Base-by-base conservation (phyloP, 2,329 filamentous ascomycete species). In the Diplodia mutila region DNA sequence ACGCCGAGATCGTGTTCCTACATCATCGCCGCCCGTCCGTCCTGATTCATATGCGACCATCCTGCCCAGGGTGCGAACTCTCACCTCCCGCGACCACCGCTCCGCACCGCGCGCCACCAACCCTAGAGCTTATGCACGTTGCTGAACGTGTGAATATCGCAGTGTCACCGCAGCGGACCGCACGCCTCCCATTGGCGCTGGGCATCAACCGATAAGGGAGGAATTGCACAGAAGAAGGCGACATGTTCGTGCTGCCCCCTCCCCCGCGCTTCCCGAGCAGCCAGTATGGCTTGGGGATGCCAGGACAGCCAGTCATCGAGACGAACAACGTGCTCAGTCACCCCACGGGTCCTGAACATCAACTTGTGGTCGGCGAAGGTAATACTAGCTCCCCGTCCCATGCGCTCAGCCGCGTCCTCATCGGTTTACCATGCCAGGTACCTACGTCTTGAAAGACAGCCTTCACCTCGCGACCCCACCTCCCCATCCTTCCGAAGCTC, bases 341-440 rank as follows among this genome's bases (percentile, higher is more conserved):
- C 74, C 94, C 92, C 27, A 88, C 89, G 42, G 92, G 92, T 5
- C 87, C 91, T 27, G 94, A 97, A 73, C 92, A 93, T 80, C 92
- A 96, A 77, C 90, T 99, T 72, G 89, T 97, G 52, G 93, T 94
- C 57, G 95, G 94, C 79, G 95, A 99, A 88, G 95, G 93, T 92
- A 81, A 71, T 76, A 73, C 32, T 11, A 32, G 42, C n/a, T 46
- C 49, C 61, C 14, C 48, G 21, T 29, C 55, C 8, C 18, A 54
- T 66, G 53, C 64, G 21, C 48, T 21, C n/a, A 14, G 27, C 32
- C 46, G 39, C 46, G 54, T 64, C 54, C 68, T 69, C 71, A 74
- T 46, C 74, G 69, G 21, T 72, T 75, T 64, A 70, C 70, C 69
- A 73, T 73, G 68, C 54, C 71, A 95, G 93, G 94, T 75, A 94